A percentile compares a stretch with the other conserved stretches of the same genome.
Conservation (phyloP, 345 rosid species). For the Eutrema yunnanense region DNA sequence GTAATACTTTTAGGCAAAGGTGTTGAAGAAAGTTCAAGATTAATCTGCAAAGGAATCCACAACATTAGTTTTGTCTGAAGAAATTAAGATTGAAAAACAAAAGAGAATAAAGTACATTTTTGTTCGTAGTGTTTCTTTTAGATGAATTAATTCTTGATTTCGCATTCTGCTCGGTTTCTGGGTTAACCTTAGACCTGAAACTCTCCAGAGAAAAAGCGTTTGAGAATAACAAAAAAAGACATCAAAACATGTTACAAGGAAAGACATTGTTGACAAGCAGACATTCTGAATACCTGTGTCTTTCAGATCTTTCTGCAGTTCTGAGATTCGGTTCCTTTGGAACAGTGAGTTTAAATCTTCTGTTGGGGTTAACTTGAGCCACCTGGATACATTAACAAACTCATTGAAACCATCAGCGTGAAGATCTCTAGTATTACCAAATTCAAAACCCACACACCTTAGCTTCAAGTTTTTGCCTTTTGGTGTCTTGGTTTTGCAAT, state of each 20-base stretch:
- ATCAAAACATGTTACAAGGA: neutral
- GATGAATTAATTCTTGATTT: constrained; percentile 2
- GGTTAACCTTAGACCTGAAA: constrained; percentile 28
- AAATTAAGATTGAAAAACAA: neutral
- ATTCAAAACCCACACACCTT: constrained; percentile 17
- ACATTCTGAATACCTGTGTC: constrained; percentile 11
- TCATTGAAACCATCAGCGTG: neutral
- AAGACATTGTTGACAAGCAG: neutral
- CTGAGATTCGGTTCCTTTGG: constrained; percentile 29
- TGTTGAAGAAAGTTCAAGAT: constrained; percentile 6
- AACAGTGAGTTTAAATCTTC: constrained; percentile 26
- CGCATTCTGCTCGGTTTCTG: neutral
- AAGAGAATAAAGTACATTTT: neutral
- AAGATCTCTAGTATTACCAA: neutral
- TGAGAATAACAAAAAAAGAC: neutral
- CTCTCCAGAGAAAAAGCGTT: neutral
- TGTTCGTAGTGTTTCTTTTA: constrained; percentile 3
- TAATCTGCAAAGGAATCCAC: constrained; percentile 7
- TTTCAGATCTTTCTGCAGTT: constrained; percentile 30
- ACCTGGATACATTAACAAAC: neutral
- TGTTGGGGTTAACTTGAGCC: constrained; percentile 5
- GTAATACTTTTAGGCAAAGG: constrained; percentile 5
- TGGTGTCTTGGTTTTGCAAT: constrained; percentile 40
- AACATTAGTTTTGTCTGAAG: neutral
- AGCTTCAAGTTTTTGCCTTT: constrained; percentile 64